Evolutionary conservation across 495 filamentous ascomycete species (phyloP), one percentile per base, ranked within the genome.

Genomic region (Xylaria intraflava): DNA sequence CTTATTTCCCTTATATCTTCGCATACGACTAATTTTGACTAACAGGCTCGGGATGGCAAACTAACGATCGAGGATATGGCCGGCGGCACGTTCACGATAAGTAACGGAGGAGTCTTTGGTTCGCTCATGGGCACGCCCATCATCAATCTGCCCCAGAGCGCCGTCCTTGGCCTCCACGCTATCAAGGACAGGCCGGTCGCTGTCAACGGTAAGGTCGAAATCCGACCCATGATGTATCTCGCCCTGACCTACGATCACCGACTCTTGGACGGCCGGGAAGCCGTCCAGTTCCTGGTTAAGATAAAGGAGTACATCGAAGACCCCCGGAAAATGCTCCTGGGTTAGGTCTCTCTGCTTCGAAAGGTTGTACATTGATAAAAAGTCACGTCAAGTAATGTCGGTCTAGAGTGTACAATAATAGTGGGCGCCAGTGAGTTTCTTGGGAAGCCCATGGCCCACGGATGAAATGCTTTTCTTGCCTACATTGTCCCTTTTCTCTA

Each of bases 51-150:
- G 45, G 90, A 98, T 59, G 87, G 86, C 69, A 98, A 97, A 74
- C 80, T 98, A 62, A 98, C 93, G 2, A 97, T 98, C 62, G 93
- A 98, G 72, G 93, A 98, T 67, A 97, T 98, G 94, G 93, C 94
- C 49, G 93, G 93, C 51, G 93, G 93, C 56, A 95, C 94, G 23
- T 98, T 97, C 74, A 98, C 93, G 42, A 98, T 98, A 74, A 95
- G 89, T 80, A 98, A 98, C 70, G 90, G 81, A 19, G 81, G 81
- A 43, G 81, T 82, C 39, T 84, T 84, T 55, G 80, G 79, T 26
- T 81, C 78, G 11, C 69, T 97, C 56, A 95, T 96, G 90, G 92
- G 92, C 24, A 98, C 93, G 0, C 93, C 93, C n/a, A 98, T 98
- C 67, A 97, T 98, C 76, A 98, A 98, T 71, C 75, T 95, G 22